Conservation (phyloP, 371 early-diverging fungal species). For the Zychaea mexicana region DNA sequence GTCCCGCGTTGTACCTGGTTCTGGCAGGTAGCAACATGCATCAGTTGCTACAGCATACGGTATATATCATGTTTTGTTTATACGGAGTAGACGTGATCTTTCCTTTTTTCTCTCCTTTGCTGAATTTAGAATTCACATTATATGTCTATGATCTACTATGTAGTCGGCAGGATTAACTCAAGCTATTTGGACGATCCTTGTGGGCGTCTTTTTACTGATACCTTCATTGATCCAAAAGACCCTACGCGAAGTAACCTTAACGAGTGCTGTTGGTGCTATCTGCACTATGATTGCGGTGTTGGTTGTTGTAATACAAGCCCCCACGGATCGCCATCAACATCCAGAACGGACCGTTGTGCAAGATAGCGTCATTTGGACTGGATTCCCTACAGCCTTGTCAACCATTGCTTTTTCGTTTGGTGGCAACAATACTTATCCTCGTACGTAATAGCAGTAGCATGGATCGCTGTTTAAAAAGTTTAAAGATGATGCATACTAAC, state of each 20-base stretch:
- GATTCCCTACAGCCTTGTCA: constrained; percentile 61
- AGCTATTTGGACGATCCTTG: constrained; percentile 65
- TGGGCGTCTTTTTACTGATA: constrained; percentile 66
- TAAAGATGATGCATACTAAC: neutral
- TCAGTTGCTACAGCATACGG: constrained; percentile 47
- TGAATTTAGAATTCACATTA: too few relatives aligned
- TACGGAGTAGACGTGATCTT: too few relatives aligned
- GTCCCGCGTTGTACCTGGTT: constrained; percentile 80
- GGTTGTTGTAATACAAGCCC: constrained; percentile 39
- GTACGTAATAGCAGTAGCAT: constrained; percentile 35
- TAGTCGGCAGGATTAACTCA: constrained; percentile 23
- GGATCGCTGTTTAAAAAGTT: neutral
- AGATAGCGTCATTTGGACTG: constrained; percentile 47
- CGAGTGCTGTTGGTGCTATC: constrained; percentile 48
- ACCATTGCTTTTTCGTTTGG: constrained; percentile 68
- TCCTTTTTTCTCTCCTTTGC: too few relatives aligned
- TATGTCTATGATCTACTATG: too few relatives aligned
- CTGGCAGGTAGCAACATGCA: constrained; percentile 70
- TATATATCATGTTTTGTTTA: too few relatives aligned
- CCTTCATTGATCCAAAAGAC: constrained; percentile 74
- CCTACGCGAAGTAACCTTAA: constrained; percentile 75
- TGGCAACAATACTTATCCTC: constrained; percentile 60
- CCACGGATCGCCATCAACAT: constrained; percentile 21
- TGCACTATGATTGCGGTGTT: constrained; percentile 56
- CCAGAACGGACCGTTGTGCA: constrained; percentile 15